phyloP scores from a whole-genome alignment of 176 grass and related monocot genomes.

The Melocanna baccifera region DNA sequence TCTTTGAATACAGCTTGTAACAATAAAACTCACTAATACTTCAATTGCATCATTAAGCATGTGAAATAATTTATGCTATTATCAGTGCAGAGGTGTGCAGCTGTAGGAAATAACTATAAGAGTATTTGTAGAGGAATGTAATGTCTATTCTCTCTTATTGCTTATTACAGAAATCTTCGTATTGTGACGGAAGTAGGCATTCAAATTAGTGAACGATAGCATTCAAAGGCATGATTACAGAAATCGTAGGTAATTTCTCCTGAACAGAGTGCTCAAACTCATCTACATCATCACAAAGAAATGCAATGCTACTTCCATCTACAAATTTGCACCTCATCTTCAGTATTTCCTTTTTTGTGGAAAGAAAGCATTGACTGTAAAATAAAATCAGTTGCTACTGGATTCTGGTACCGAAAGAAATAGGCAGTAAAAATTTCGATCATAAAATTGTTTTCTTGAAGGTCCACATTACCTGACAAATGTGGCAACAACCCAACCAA shows the following conservation, averaged over 20 bases:
- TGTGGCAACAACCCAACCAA: constrained; percentile 81
- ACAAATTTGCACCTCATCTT: constrained; percentile 50
- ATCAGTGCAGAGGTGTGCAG: neutral
- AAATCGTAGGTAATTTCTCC: constrained; percentile 80
- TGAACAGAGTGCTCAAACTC: constrained; percentile 93
- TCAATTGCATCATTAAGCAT: neutral
- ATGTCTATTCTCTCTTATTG: neutral
- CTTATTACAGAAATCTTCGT: too few relatives aligned
- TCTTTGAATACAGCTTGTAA: neutral
- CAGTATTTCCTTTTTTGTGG: constrained; percentile 57
- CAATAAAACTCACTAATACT: neutral
- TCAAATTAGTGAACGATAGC: neutral
- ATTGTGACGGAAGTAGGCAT: neutral
- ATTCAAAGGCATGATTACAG: constrained; percentile 96
- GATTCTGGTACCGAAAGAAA: neutral
- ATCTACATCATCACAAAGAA: constrained; percentile 83
- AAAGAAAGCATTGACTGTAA: constrained; percentile 23
- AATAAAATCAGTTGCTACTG: constrained; percentile 12
- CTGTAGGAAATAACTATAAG: constrained; percentile 17
- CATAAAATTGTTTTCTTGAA: neutral
- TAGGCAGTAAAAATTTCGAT: neutral
- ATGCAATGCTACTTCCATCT: constrained; percentile 82
- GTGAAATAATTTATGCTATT: neutral
- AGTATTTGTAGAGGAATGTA: neutral
- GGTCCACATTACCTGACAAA: constrained; percentile 63